Evolutionary conservation across 495 filamentous ascomycete species (phyloP).

Genomic region (Geopyxis carbonaria): DNA sequence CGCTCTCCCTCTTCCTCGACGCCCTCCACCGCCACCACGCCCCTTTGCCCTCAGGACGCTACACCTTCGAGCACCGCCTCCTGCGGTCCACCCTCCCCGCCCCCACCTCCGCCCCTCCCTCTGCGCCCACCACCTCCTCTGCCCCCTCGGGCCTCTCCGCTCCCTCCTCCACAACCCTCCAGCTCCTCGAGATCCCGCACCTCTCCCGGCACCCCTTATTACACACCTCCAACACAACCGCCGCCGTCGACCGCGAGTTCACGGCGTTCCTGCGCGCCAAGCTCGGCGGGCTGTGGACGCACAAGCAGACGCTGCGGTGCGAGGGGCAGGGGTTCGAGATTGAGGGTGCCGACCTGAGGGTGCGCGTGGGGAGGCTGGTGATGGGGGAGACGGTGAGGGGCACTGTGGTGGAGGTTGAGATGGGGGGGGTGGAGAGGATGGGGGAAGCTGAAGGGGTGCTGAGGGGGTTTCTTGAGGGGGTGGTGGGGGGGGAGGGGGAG

Average conservation of each 20-base stretch:
- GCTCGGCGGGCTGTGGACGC: conserved; percentile 15
- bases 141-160: conserved; percentile 1
- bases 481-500: conserved; percentile 10
- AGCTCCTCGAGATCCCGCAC: conserved; percentile 19
- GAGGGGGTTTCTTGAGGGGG: conserved; percentile 16
- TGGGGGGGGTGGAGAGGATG: conserved; percentile 15
- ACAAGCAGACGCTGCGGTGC: conserved; percentile 15
- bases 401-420: conserved; percentile 25
- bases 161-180: conserved; percentile 14
- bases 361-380: conserved; percentile 13
- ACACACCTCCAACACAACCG: conserved; percentile 11
- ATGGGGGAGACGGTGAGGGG: conserved; percentile 24
- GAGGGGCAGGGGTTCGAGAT: conserved; percentile 15
- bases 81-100: conserved; percentile 14
- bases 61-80: conserved; percentile 17
- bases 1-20: conserved; percentile 11
- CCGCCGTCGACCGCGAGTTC: conserved; percentile 22
- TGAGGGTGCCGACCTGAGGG: conserved; percentile 21
- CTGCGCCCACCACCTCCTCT: conserved; percentile 18
- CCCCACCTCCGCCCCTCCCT: conserved; percentile 6
- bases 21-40: conserved; percentile 17
- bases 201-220: conserved; percentile 15
- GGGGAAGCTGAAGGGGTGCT: conserved; percentile 18
- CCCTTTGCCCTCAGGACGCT: conserved; percentile 6
- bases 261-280: conserved; percentile 15